Evolutionary conservation across 345 rosid species (phyloP).

Genomic region (Arabidopsis arenosa): DNA sequence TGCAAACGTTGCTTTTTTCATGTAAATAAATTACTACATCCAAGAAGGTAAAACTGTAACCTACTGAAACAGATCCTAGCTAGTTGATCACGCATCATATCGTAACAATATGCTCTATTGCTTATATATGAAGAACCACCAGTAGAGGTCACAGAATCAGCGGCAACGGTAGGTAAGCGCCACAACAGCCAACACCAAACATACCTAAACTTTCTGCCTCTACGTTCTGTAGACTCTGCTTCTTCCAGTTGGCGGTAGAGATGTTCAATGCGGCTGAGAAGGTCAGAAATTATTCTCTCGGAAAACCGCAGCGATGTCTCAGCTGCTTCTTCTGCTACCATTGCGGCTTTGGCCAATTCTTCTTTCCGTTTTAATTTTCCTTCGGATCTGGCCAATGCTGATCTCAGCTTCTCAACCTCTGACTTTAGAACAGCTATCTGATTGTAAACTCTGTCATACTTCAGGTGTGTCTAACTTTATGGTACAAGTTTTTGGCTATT

Average conservation of each 20-base stretch:
- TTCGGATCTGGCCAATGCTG: conserved; percentile 64
- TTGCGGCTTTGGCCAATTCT: conserved; percentile 82
- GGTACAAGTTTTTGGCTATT: neutral
- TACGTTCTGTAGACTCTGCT: conserved; percentile 64
- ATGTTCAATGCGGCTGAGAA: conserved; percentile 69
- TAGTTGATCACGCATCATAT: conserved; percentile 19
- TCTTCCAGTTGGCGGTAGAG: conserved; percentile 75
- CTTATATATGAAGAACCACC: neutral
- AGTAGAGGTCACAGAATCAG: neutral
- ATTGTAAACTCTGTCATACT: conserved; percentile 72
- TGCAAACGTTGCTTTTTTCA: no score
- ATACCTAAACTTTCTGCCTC: conserved; percentile 51
- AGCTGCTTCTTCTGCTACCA: conserved; percentile 85
- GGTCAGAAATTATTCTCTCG: conserved; percentile 62
- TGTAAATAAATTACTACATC: no score
- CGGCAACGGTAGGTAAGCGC: conserved; percentile 11
- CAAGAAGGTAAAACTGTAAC: no score
- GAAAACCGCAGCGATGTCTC: conserved; percentile 74
- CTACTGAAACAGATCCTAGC: no score
- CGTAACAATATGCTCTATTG: conserved; percentile 33
- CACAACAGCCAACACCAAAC: conserved; percentile 83
- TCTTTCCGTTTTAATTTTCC: conserved; percentile 82
- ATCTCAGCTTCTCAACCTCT: conserved; percentile 77
- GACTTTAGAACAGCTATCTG: conserved; percentile 71
- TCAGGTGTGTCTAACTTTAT: conserved; percentile 62